Evolutionary conservation across 148 eudicot species (phyloP).

Genomic region (Arctostaphylos glauca): DNA sequence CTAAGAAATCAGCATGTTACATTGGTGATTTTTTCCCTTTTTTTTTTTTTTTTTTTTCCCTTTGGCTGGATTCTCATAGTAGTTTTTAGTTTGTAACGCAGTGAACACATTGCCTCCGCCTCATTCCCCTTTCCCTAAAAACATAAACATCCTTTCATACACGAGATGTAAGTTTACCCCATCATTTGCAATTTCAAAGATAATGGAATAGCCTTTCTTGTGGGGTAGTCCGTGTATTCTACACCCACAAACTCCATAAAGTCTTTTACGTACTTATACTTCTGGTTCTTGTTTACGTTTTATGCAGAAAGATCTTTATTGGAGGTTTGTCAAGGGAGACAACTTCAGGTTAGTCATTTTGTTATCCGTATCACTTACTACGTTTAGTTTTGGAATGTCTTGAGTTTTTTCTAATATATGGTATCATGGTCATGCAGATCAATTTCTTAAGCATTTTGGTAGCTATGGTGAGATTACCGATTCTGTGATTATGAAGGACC

Average conservation of each 20-base stretch:
- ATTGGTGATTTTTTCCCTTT: no score
- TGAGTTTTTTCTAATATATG: neutral
- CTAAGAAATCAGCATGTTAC: neutral
- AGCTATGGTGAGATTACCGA: slow-evolving; percentile 63
- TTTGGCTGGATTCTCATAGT: neutral
- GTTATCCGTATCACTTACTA: neutral
- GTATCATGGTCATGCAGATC: slow-evolving; percentile 36
- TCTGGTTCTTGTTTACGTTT: slow-evolving; percentile 31
- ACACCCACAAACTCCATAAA: neutral
- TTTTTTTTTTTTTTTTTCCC: neutral
- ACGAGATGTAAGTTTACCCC: neutral
- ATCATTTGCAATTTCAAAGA: neutral
- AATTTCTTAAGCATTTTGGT: slow-evolving; percentile 60
- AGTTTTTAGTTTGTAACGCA: neutral
- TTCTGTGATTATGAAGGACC: slow-evolving; percentile 64
- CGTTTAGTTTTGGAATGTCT: neutral
- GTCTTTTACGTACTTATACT: slow-evolving; percentile 11
- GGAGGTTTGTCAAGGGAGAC: slow-evolving; percentile 71
- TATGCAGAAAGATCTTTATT: slow-evolving; percentile 61
- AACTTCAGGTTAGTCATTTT: slow-evolving; percentile 60
- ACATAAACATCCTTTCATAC: neutral
- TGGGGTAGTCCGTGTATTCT: neutral
- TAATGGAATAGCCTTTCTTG: neutral
- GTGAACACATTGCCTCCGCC: no score
- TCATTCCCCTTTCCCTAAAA: neutral